Percentiles rank a stretch among this genome's conserved stretches.
Conservation (phyloP, 2,329 filamentous ascomycete genomes). For the Monosporascus sp. region DNA sequence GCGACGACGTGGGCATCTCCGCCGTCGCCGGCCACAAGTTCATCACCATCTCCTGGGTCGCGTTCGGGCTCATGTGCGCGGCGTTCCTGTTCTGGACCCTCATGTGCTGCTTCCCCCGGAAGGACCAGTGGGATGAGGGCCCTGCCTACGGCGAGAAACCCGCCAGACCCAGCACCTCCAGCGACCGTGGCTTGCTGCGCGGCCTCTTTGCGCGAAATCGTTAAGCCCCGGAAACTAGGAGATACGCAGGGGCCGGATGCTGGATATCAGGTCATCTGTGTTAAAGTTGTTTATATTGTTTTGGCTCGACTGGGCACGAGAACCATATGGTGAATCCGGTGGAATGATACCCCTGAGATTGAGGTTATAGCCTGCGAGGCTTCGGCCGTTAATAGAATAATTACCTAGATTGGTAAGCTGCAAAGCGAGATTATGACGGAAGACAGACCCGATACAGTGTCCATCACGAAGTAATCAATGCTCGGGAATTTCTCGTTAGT, state of each 20-base stretch:
- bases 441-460: too few relatives aligned
- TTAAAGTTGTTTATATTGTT: not conserved
- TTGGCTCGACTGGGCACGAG: not conserved
- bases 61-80: conserved; percentile 38
- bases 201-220: not conserved
- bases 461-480: too few relatives aligned
- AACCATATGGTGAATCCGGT: not conserved
- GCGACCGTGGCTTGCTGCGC: not conserved
- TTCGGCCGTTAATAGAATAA: not conserved
- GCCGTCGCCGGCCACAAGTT: conserved; percentile 39
- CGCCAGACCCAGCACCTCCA: not conserved
- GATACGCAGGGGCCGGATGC: not conserved
- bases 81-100: conserved; percentile 36
- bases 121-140: not conserved
- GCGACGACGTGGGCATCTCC: conserved; percentile 38
- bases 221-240: not conserved
- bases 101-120: conserved; percentile 10
- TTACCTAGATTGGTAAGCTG: too few relatives aligned
- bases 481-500: too few relatives aligned
- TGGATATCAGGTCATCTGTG: not conserved
- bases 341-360: not conserved
- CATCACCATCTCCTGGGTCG: conserved; percentile 40
- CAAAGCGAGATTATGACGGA: too few relatives aligned
- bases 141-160: not conserved
- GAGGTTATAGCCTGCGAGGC: not conserved